These are phyloP conservation scores for Schoenoplectus tabernaemontani DNA, from an alignment of 202 grass and related monocot species.

Conservation along the genomic window DNA sequence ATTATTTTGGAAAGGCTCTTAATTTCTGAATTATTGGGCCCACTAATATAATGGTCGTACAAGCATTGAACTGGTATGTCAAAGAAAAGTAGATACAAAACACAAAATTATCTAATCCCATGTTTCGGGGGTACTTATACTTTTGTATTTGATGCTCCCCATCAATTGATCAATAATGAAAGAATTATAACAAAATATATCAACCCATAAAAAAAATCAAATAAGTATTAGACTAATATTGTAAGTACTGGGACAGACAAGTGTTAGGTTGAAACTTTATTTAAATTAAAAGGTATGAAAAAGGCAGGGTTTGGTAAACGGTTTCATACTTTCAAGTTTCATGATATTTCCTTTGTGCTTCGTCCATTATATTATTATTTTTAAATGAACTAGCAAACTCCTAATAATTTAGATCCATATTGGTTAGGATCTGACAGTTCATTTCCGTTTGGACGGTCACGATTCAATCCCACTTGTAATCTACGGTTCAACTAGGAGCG, in stretches of 20 bases:
- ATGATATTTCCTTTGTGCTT: neutral
- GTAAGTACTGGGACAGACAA: neutral
- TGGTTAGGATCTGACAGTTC: neutral
- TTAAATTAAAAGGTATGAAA: neutral
- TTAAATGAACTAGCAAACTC: neutral
- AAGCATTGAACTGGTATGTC: slow-evolving; percentile 16
- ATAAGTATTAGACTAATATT: neutral
- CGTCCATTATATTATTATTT: neutral
- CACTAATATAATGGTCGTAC: neutral
- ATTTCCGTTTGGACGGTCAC: neutral
- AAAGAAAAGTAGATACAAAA: slow-evolving; percentile 17
- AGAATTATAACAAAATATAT: neutral
- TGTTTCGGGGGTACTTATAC: slow-evolving; percentile 7
- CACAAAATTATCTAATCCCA: slow-evolving; percentile 11
- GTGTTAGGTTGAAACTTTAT: neutral
- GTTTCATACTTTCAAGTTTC: too few relatives aligned
- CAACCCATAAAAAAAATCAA: neutral
- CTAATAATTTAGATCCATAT: neutral
- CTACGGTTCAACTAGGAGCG: too few relatives aligned
- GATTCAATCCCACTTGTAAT: neutral
- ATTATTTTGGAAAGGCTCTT: neutral
- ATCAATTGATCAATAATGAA: slow-evolving; percentile 14
- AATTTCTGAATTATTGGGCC: slow-evolving; percentile 11
- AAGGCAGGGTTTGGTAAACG: neutral
- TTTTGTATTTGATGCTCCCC: neutral